phyloP scores from a whole-genome alignment of 164 flowering plant genomes.

The Tetracentron sinense region DNA sequence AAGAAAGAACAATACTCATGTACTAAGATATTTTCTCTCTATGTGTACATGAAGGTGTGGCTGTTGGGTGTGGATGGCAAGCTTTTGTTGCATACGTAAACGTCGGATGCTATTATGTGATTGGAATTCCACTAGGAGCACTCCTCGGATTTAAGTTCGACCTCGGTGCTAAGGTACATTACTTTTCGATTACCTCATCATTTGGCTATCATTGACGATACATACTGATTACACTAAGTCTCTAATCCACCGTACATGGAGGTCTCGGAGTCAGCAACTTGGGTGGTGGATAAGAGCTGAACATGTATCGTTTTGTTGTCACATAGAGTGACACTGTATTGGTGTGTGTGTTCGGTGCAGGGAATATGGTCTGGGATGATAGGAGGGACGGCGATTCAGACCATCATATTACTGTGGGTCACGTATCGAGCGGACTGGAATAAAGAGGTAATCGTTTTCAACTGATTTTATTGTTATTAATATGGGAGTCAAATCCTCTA shows the following conservation, averaged over 20 bases:
- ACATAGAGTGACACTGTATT: too few species aligned
- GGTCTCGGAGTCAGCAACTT: neutral
- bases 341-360: slow-evolving; percentile 19
- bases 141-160: slow-evolving; percentile 54
- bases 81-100: slow-evolving; percentile 48
- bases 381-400: slow-evolving; percentile 58
- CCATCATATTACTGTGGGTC: slow-evolving; percentile 45
- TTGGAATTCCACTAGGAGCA: slow-evolving; percentile 56
- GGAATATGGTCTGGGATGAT: slow-evolving; percentile 72
- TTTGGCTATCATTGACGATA: neutral
- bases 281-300: neutral
- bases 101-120: slow-evolving; percentile 53
- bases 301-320: neutral
- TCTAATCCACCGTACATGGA: neutral
- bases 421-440: slow-evolving; percentile 59
- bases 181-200: neutral
- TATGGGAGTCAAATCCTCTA: too few species aligned
- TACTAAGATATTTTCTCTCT: too few species aligned
- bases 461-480: neutral
- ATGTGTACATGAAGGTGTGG: slow-evolving; percentile 37
- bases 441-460: slow-evolving; percentile 37
- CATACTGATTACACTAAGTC: neutral
- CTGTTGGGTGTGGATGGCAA: slow-evolving; percentile 51
- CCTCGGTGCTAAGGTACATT: slow-evolving; percentile 44
- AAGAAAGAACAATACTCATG: too few species aligned